Evolutionary conservation across 192 early-diverging fungal species (phyloP).

Genomic region (Coemansia biformis): DNA sequence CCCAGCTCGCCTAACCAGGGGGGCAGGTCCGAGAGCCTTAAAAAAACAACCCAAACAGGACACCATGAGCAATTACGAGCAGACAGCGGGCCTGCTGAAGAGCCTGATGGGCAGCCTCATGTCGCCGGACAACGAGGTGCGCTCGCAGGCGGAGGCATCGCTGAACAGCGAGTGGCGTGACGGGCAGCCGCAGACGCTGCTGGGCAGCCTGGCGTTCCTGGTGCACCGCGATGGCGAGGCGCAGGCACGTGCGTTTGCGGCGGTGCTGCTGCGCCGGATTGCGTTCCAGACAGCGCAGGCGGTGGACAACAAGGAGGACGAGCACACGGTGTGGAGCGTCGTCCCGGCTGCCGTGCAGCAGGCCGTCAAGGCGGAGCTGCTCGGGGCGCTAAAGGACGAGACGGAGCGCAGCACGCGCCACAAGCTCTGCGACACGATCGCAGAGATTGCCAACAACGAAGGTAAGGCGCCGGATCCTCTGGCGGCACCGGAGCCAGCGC

Average conservation of each 20-base stretch:
- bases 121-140: constrained; percentile 56
- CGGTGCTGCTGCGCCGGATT: constrained; percentile 13
- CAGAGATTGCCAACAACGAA: constrained; percentile 72
- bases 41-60: neutral
- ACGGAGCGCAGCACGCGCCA: constrained; percentile 66
- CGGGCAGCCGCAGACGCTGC: constrained; percentile 55
- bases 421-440: constrained; percentile 91
- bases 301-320: constrained; percentile 46
- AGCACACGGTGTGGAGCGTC: constrained; percentile 66
- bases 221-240: constrained; percentile 50
- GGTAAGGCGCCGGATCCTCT: too few relatives aligned
- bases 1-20: too few relatives aligned
- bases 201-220: constrained; percentile 58
- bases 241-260: constrained; percentile 60
- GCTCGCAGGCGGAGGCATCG: constrained; percentile 58
- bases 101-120: constrained; percentile 46
- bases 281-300: constrained; percentile 48
- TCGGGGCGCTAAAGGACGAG: constrained; percentile 76
- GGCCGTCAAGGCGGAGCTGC: constrained; percentile 68
- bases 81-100: constrained; percentile 42
- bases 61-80: constrained; percentile 30
- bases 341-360: constrained; percentile 61
- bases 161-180: constrained; percentile 59
- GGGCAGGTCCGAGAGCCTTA: too few relatives aligned
- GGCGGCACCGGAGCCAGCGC: too few relatives aligned